Evolutionary conservation across 331 rosid species (phyloP).

Genomic region (Erythrophleum ivorense): DNA sequence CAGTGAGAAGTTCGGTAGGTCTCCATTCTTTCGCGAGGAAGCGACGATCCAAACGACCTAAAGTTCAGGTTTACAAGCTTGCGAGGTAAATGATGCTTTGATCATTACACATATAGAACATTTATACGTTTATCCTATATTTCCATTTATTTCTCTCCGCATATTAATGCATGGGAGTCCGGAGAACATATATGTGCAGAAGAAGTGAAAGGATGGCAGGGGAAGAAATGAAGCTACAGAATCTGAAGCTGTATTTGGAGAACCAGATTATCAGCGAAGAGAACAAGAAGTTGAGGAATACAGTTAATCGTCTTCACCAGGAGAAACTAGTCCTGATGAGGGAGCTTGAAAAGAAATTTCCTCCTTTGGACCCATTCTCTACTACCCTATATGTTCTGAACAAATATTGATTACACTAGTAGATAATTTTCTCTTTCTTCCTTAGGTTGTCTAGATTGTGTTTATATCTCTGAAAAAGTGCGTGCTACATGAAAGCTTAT

Average conservation of each 20-base stretch:
- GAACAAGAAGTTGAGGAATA: conserved; percentile 54
- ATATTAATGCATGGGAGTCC: background rate
- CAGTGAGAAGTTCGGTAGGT: conserved; percentile 30
- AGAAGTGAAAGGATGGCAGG: conserved; percentile 40
- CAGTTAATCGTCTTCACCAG: conserved; percentile 51
- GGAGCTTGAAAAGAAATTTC: conserved; percentile 49
- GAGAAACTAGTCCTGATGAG: conserved; percentile 52
- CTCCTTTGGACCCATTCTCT: conserved; percentile 29
- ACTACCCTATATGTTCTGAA: conserved; percentile 23
- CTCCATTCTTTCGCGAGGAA: conserved; percentile 33
- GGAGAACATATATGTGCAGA: conserved; percentile 6
- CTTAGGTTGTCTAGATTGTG: background rate
- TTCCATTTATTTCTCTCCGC: background rate
- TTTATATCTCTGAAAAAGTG: background rate
- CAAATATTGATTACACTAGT: conserved; percentile 4
- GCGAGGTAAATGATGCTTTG: conserved; percentile 33
- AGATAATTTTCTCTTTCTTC: background rate
- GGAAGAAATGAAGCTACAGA: conserved; percentile 46
- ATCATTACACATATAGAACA: background rate
- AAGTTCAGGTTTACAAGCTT: conserved; percentile 49
- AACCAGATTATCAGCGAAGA: conserved; percentile 56
- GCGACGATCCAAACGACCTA: conserved; percentile 39
- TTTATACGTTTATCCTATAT: background rate
- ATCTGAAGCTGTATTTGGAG: conserved; percentile 56
- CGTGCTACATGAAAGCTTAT: background rate